Percentiles rank a stretch among this genome's conserved stretches.
These are phyloP conservation scores for Microcyclospora pomicola DNA, from an alignment of 2,329 filamentous ascomycete species.

Conservation along the genomic window DNA sequence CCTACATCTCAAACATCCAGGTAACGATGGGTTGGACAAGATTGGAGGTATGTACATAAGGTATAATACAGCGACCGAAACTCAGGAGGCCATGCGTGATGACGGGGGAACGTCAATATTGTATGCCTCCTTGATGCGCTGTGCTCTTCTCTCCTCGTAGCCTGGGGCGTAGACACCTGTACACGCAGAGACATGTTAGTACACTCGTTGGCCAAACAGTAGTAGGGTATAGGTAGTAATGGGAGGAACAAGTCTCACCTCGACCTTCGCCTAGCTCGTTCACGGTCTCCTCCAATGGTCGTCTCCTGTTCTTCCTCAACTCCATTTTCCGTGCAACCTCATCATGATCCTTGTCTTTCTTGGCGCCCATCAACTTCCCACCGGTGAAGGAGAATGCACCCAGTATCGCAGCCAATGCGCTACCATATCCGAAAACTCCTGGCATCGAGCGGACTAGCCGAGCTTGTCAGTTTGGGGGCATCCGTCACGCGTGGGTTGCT, in stretches of 20 bases:
- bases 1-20: too few species aligned
- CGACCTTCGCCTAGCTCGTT: conserved; percentile 73
- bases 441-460: conserved; percentile 46
- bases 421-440: conserved; percentile 54
- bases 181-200: conserved; percentile 1
- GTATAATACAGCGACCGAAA: too few species aligned
- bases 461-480: neutral
- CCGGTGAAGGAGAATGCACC: conserved; percentile 56
- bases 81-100: too few species aligned
- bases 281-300: conserved; percentile 66
- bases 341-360: conserved; percentile 45
- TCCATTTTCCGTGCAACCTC: conserved; percentile 66
- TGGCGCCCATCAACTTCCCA: conserved; percentile 43
- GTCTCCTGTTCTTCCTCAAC: conserved; percentile 58
- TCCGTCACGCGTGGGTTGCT: neutral
- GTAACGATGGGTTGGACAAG: too few species aligned
- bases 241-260: conserved; percentile 41
- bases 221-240: too few species aligned
- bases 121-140: conserved; percentile 75
- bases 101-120: conserved; percentile 55
- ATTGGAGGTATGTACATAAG: too few species aligned
- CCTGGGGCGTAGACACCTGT: conserved; percentile 67
- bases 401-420: conserved; percentile 43
- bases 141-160: conserved; percentile 69
- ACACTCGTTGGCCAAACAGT: neutral